Evolutionary conservation across 31 red algal species (phyloP).

Genomic region (Odonthalia washingtoniensis): DNA sequence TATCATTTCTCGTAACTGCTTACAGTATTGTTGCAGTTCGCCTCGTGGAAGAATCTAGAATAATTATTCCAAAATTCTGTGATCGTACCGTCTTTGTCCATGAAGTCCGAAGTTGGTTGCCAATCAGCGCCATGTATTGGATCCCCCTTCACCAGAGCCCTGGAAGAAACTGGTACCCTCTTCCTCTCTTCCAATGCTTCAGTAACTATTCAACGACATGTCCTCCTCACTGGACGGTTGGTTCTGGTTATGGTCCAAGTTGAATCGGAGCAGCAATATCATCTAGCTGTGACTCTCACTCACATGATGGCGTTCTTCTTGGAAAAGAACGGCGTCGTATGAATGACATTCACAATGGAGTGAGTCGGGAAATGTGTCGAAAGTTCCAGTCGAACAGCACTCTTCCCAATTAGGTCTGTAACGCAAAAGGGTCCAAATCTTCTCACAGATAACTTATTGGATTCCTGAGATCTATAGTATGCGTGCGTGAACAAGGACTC

Average conservation of each 20-base stretch:
- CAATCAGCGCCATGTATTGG: neutral
- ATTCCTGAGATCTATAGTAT: constrained; percentile 9
- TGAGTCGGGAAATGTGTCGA: constrained; percentile 22
- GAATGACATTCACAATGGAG: constrained; percentile 32
- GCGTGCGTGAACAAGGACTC: constrained; percentile 22
- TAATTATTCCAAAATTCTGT: neutral
- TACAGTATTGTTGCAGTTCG: no score
- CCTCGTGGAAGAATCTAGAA: no score
- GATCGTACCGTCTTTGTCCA: neutral
- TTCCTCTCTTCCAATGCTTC: constrained; percentile 1
- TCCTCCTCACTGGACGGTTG: neutral
- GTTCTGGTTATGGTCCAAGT: neutral
- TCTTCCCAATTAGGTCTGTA: constrained; percentile 11
- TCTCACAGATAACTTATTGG: constrained; percentile 5
- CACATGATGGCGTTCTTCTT: no score
- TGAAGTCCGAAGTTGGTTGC: neutral
- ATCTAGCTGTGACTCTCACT: no score
- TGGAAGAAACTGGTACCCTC: constrained; percentile 11
- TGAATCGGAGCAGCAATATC: constrained; percentile 27
- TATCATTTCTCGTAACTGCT: no score
- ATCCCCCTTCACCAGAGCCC: neutral
- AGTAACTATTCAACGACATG: neutral
- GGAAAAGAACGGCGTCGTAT: constrained; percentile 3
- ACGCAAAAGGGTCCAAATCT: constrained; percentile 10
- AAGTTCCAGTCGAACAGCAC: constrained; percentile 41